These are phyloP conservation scores for Scedosporium boydii DNA, from an alignment of 2,329 filamentous ascomycete genomes.

Conservation along the genomic window DNA sequence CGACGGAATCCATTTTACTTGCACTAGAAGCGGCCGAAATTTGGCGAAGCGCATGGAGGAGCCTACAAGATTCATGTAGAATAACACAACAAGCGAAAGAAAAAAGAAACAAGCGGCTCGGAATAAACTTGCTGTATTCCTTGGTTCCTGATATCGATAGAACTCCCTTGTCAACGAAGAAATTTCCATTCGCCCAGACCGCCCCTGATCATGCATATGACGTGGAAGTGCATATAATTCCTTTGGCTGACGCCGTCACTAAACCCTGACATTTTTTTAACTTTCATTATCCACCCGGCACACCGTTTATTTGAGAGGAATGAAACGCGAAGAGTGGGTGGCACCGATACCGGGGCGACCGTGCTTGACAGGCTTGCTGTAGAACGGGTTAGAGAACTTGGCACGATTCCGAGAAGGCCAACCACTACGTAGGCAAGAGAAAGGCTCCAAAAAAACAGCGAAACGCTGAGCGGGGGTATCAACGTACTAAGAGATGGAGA, in stretches of 20 bases:
- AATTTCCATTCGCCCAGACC: conserved; percentile 7
- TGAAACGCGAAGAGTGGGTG: conserved; percentile 99
- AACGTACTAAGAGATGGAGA: conserved; percentile 99
- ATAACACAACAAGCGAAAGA: background rate
- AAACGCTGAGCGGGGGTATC: background rate
- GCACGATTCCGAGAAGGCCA: background rate
- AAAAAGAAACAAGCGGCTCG: background rate
- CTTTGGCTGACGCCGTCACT: background rate
- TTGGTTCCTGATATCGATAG: background rate
- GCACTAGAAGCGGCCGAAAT: background rate
- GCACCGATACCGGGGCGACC: conserved; percentile 99
- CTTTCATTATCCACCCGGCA: conserved; percentile 3
- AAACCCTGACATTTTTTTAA: background rate
- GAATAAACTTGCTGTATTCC: background rate
- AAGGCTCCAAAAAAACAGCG: background rate
- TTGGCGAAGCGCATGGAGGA: background rate
- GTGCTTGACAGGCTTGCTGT: conserved; percentile 99
- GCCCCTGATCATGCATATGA: conserved; percentile 7
- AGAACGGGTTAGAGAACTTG: conserved; percentile 35
- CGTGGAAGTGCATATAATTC: conserved; percentile 3
- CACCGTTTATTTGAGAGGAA: conserved; percentile 86
- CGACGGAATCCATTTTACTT: background rate
- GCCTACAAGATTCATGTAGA: background rate
- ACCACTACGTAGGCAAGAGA: background rate
- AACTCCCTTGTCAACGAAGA: conserved; percentile 3